Conservation (phyloP, 371 early-diverging fungal species). For the Circinella umbellata region DNA sequence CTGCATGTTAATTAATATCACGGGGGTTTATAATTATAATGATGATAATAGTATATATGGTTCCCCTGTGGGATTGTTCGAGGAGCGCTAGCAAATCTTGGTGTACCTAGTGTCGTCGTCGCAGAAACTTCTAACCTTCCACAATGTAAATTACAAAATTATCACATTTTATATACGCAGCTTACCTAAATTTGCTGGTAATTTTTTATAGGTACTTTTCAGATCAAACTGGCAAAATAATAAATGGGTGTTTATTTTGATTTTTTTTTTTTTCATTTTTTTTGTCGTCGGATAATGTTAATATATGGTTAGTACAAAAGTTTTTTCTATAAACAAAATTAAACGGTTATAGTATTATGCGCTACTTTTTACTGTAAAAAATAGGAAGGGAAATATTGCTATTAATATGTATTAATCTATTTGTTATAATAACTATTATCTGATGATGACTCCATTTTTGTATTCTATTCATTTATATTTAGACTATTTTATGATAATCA, state of each 20-base stretch:
- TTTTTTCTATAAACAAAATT: no score
- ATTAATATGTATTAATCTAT: no score
- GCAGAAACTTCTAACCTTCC: slow-evolving; percentile 89
- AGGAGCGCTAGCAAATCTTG: slow-evolving; percentile 89
- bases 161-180: neutral
- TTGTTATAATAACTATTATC: no score
- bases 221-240: slow-evolving; percentile 81
- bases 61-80: slow-evolving; percentile 96
- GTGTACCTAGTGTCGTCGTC: slow-evolving; percentile 84
- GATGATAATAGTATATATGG: slow-evolving; percentile 75
- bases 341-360: no score
- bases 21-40: no score
- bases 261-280: neutral
- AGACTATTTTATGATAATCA: neutral
- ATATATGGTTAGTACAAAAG: neutral
- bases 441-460: no score
- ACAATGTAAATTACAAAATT: slow-evolving; percentile 72
- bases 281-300: neutral
- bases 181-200: neutral
- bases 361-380: no score
- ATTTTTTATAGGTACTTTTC: slow-evolving; percentile 71
- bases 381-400: no score
- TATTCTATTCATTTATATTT: neutral
- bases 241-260: neutral
- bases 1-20: no score